Base-by-base conservation (phyloP, 2,329 filamentous ascomycete species). In the Cytospora schulzeri region DNA sequence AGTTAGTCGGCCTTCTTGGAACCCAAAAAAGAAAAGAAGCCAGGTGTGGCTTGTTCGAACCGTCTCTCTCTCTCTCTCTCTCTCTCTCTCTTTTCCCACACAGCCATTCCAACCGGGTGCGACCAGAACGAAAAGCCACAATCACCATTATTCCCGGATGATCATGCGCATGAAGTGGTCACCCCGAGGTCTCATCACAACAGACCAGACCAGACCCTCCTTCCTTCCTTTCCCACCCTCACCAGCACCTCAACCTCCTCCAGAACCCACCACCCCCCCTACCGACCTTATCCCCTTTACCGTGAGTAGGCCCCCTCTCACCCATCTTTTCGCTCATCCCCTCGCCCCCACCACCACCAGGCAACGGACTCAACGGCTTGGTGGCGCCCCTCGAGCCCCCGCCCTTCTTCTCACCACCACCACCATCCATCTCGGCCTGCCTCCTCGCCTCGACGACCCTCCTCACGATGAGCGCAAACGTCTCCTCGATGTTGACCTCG, bases 401-500 rank as follows among this genome's bases (percentile, higher is more conserved):
- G 9, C 56, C 50, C 14, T 26, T 29, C 6, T 31, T 31, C n/a
- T 55, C 52, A 1, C 24, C 62, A 1, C 28, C 35, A 4, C 62
- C 38, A 28, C 48, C 73, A 66, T 81, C 83, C 72, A 78, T 76
- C 69, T 81, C 81, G 4, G 83, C 83, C 53, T 82, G 74, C 17
- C 78, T 75, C 24, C 85, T 75, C n/a, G 79, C 79, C 78, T 88
- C 86, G 55, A 85, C 81, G 58, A 89, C 87, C 59, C 86, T 80
- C 29, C 85, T 80, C 52, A 89, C 83, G 65, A 89, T 85, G 48
- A 88, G 81, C 41, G 90, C 91, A 81, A 95, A 95, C 0, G 91
- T 94, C 83, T 95, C 91, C 76, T 95, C 91, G 67, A 95, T 92
- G 74, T 95, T 95, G 69, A 95, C 91, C 80, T 92, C 91, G 71